Evolutionary conservation across 2,329 filamentous ascomycete genomes (phyloP).

Genomic region (Penicillium paneum): DNA sequence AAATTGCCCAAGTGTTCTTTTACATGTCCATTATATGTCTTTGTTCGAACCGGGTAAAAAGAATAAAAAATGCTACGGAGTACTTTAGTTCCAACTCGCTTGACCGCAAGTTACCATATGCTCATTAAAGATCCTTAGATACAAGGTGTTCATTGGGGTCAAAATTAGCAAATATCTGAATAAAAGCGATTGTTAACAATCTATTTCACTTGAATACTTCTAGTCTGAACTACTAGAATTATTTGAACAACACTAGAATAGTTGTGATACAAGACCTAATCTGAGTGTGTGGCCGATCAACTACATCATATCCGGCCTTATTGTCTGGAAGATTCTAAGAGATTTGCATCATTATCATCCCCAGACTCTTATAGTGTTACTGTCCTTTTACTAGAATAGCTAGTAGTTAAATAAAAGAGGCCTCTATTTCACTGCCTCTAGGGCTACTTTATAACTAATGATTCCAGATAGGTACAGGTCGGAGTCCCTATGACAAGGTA

Average conservation of each 20-base stretch:
- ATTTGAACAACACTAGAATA: neutral
- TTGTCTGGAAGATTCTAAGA: conserved; percentile 6
- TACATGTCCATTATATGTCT: too few relatives aligned
- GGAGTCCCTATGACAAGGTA: neutral
- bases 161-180: neutral
- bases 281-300: neutral
- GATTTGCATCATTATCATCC: neutral
- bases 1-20: too few relatives aligned
- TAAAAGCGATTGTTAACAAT: neutral
- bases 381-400: neutral
- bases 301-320: conserved; percentile 1
- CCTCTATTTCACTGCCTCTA: neutral
- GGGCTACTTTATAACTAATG: neutral
- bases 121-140: neutral
- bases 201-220: neutral
- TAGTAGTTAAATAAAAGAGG: neutral
- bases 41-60: too few relatives aligned
- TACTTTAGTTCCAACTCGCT: neutral
- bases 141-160: neutral
- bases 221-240: neutral
- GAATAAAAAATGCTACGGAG: too few relatives aligned
- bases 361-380: neutral
- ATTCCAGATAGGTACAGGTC: neutral
- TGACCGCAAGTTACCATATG: neutral
- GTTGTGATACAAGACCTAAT: neutral